Evolutionary conservation across 1,284 basidiomycete species (phyloP).

Genomic region (Leccinum angustisporum): DNA sequence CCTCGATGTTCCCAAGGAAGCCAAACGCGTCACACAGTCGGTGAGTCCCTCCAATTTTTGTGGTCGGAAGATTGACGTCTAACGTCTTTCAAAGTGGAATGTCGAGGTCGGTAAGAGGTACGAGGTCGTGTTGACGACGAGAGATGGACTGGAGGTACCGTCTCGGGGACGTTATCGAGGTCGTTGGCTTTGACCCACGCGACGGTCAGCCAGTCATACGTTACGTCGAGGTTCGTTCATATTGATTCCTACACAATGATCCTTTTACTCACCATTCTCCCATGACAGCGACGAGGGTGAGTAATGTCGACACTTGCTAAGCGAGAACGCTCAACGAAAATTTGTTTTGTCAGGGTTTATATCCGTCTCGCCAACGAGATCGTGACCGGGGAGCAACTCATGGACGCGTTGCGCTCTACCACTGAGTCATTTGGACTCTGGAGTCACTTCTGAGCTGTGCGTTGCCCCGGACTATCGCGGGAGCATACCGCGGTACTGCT

Average conservation of each 20-base stretch:
- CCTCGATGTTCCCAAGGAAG: constrained; percentile 16
- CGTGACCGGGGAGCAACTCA: constrained; percentile 20
- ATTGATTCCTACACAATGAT: neutral
- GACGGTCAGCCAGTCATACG: constrained; percentile 24
- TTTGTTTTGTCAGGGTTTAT: constrained; percentile 2
- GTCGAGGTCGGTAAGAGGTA: constrained; percentile 16
- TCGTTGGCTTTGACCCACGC: constrained; percentile 23
- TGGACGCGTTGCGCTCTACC: constrained; percentile 15
- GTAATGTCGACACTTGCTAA: neutral
- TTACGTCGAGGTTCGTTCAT: constrained; percentile 22
- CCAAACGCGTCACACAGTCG: constrained; percentile 20
- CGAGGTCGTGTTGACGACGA: constrained; percentile 26
- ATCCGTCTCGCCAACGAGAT: constrained; percentile 26
- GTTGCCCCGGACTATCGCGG: constrained; percentile 19
- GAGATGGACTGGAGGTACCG: constrained; percentile 29
- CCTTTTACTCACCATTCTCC: neutral
- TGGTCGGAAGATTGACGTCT: neutral
- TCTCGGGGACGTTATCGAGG: constrained; percentile 24
- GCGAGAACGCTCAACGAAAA: neutral
- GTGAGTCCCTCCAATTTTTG: constrained; percentile 1
- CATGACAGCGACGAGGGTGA: constrained; percentile 24
- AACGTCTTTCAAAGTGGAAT: constrained; percentile 18
- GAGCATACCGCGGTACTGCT: constrained; percentile 20
- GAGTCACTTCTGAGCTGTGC: constrained; percentile 21
- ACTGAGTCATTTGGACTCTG: constrained; percentile 16